These are phyloP conservation scores for Hymenoscyphus infarciens DNA, from an alignment of 2,329 filamentous ascomycete genomes.

Conservation along the genomic window DNA sequence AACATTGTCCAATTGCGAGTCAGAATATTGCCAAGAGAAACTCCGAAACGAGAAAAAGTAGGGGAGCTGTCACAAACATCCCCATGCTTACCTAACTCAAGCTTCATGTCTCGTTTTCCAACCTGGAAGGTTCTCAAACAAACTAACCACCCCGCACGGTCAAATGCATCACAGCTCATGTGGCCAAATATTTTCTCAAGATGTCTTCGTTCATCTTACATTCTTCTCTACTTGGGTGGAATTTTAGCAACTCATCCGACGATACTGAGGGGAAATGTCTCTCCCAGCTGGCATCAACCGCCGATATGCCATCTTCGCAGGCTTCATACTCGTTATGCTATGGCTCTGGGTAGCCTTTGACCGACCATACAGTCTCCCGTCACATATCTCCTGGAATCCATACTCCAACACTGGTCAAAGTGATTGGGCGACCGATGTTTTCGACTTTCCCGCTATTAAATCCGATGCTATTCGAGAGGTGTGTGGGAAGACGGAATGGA, in stretches of 20 bases:
- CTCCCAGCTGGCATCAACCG: constrained; percentile 6
- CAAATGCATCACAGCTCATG: neutral
- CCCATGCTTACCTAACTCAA: neutral
- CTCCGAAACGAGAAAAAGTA: neutral
- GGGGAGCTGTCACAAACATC: neutral
- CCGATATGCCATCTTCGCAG: constrained; percentile 7
- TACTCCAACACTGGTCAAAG: neutral
- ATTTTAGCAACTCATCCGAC: neutral
- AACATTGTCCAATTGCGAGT: neutral
- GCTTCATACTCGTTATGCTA: constrained; percentile 5
- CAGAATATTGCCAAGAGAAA: neutral
- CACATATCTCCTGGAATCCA: constrained; percentile 6
- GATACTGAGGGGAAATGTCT: neutral
- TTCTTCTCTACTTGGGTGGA: neutral
- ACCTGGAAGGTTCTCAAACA: constrained; percentile 5
- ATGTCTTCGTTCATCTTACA: neutral
- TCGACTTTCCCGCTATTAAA: constrained; percentile 40
- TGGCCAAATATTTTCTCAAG: neutral
- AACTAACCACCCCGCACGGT: constrained; percentile 6
- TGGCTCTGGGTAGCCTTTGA: constrained; percentile 16
- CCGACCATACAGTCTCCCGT: constrained; percentile 7
- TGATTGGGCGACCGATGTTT: constrained; percentile 20
- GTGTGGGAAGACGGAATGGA: constrained; percentile 36
- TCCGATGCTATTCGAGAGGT: constrained; percentile 36
- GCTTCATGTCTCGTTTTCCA: neutral